phyloP scores from a whole-genome alignment of 371 early-diverging fungal genomes.

The Lichtheimia hyalospora region DNA sequence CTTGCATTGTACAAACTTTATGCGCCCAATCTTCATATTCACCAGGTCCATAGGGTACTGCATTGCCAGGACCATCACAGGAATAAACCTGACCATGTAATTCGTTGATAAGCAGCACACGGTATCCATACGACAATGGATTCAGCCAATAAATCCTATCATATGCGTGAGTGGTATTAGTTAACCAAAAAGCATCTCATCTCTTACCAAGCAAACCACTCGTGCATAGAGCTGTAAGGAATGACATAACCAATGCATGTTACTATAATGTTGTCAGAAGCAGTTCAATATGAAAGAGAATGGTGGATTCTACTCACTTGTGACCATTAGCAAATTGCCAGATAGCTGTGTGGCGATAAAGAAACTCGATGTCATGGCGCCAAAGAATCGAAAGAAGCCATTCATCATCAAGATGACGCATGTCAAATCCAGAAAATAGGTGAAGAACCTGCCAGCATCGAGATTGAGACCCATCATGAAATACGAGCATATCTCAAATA shows the following conservation, averaged over 20 bases:
- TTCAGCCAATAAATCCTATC: constrained; percentile 51
- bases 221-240: constrained; percentile 30
- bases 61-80: constrained; percentile 40
- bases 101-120: constrained; percentile 64
- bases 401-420: constrained; percentile 45
- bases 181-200: no score
- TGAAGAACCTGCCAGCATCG: constrained; percentile 49
- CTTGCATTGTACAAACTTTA: constrained; percentile 54
- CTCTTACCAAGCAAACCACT: constrained; percentile 53
- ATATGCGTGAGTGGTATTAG: no score
- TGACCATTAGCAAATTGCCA: constrained; percentile 48
- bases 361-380: constrained; percentile 47
- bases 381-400: constrained; percentile 54
- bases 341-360: constrained; percentile 51
- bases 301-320: neutral
- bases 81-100: constrained; percentile 40
- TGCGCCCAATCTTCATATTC: constrained; percentile 41
- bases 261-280: constrained; percentile 17
- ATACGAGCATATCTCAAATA: constrained; percentile 35
- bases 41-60: constrained; percentile 41
- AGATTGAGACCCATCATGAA: constrained; percentile 54
- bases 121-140: constrained; percentile 63
- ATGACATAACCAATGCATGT: constrained; percentile 57
- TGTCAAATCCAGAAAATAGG: constrained; percentile 43
- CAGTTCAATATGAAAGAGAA: neutral